phyloP scores from a whole-genome alignment of 768 basidiomycete species.

The Hypholoma fasciculare region DNA sequence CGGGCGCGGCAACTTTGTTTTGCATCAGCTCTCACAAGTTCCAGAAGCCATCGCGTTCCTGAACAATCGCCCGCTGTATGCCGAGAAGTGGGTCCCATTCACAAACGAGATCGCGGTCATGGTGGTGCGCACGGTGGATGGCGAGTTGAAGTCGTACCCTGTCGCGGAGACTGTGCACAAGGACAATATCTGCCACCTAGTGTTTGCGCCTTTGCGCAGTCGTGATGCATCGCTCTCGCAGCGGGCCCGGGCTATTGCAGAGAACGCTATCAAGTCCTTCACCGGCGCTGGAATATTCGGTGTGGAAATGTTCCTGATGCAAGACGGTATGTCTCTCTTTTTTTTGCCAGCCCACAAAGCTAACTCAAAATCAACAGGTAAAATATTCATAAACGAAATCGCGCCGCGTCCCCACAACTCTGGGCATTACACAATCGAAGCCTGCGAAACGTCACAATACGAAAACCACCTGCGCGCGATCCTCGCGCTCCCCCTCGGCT shows the following conservation, averaged over 20 bases:
- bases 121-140: constrained; percentile 82
- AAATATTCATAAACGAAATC: constrained; percentile 91
- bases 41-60: constrained; percentile 53
- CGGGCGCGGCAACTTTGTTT: constrained; percentile 87
- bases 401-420: constrained; percentile 98
- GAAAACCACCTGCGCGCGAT: constrained; percentile 97
- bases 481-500: constrained; percentile 85
- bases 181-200: constrained; percentile 90
- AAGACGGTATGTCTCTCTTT: constrained; percentile 60
- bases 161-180: constrained; percentile 95
- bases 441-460: constrained; percentile 95
- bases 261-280: constrained; percentile 75
- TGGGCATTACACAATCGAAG: constrained; percentile 98
- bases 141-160: constrained; percentile 82
- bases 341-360: neutral
- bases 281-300: constrained; percentile 94
- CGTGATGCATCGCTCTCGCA: constrained; percentile 51
- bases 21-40: constrained; percentile 54
- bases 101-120: constrained; percentile 92
- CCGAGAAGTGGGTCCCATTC: constrained; percentile 93
- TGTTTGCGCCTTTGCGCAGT: constrained; percentile 82
- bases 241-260: constrained; percentile 73
- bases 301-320: constrained; percentile 96
- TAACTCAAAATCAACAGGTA: constrained; percentile 42
- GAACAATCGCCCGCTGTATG: constrained; percentile 77